Base-by-base conservation (phyloP, 2,329 filamentous ascomycete genomes). In the Calonectria pauciramosa region DNA sequence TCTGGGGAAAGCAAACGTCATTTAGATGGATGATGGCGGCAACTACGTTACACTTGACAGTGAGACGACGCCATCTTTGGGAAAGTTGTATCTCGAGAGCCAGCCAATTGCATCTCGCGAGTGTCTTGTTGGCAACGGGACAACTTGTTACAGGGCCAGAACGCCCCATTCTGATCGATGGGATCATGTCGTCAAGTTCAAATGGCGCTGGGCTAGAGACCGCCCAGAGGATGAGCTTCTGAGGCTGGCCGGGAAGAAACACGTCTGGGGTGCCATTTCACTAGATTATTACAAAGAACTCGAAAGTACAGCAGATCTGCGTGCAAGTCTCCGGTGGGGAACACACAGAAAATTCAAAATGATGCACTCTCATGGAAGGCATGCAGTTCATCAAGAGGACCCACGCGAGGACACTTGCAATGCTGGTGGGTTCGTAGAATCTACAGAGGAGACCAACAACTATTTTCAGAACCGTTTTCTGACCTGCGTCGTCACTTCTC, bases 201-300 rank as follows among this genome's bases (percentile, higher is more conserved):
- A 82, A 70, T 85, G 83, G 83, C 82, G 83, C 26, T 82, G 79
- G 81, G 80, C 76, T 6, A 79, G 77, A 56, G 75, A 80, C 0
- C 80, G 79, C 70, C 76, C 81, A 1, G 84, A 86, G 73, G 77
- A 82, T 30, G 81, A 85, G 76, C 78, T 85, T 70, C 76, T 85
- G 28, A 79, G 72, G 44, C 60, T 83, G 63, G 81, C 77, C 26
- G 77, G 80, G 67, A 34, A 83, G 65, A 83, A 80, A 77, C 49
- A 73, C 34, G 81, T 77, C 41, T 82, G 79, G 77, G 82, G 81
- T 64, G 77, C 78, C 34, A 34, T 82, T 30, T 83, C 80, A 11
- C 79, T 85, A 72, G 71, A 80, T 71, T 77, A 80, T 71, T 83
- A 76, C 68, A 59, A 76, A 65, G 76, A 79, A 67, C 4, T 76